Evolutionary conservation across 2,329 filamentous ascomycete species (phyloP), one percentile per base, ranked within the genome.

Genomic region (Cladobotryum mycophilum): DNA sequence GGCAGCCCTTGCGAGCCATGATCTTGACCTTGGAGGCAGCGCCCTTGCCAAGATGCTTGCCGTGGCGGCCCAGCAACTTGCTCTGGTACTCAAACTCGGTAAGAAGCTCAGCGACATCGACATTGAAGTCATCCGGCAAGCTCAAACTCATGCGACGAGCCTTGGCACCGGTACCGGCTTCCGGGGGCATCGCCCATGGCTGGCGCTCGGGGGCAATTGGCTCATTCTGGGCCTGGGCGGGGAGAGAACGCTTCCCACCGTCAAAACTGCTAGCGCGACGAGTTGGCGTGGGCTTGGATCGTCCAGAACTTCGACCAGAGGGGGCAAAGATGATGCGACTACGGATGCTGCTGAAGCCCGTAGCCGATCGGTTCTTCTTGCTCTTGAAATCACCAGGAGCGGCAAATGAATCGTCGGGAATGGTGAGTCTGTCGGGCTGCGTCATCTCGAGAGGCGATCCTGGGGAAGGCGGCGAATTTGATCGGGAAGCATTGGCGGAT

Each of bases 21-120:
- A 92, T 76, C 34, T 82, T 87, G 20, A 95, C 89, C 58, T 87
- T 86, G 41, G 88, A 89, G 5, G 88, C 91, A 11, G 88, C 86
- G 40, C 90, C 90, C 67, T 88, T 88, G 54, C 89, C 90, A 6
- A 95, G 73, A 54, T 85, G 79, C 69, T 86, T 89, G 37, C 86
- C 84, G 60, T 87, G 80, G 40, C 83, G 82, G 8, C 86, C 85
- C 33, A 88, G 75, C 47, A 92, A 71, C 57, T 87, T 82, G 67
- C 82, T 85, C 56, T 80, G 76, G 56, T 84, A 86, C 54, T 85
- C 82, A 59, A 83, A 92, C 58, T 90, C 86, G 43, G 76, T 75
- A 53, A 80, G 76, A 4, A 92, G 74, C 47, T 88, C 83, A 22
- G 76, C 84, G 9, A 83, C 78, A 54, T 89, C 84, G 30, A 90